These are phyloP conservation scores for Mangifera indica DNA, from an alignment of 345 rosid genomes.

Conservation along the genomic window DNA sequence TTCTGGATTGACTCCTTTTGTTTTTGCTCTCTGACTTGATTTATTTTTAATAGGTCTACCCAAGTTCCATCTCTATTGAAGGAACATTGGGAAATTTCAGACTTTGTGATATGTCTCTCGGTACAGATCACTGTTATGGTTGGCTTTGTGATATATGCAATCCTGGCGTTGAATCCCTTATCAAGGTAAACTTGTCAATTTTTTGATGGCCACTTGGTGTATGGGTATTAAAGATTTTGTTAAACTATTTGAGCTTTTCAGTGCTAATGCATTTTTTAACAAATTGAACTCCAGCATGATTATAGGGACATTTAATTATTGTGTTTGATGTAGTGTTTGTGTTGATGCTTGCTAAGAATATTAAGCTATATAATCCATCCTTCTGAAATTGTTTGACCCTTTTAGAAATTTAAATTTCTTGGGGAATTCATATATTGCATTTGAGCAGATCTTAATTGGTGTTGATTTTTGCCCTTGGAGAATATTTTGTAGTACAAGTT, in stretches of 20 bases:
- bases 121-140: conserved; percentile 68
- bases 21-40: conserved; percentile 25
- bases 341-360: too few relatives aligned
- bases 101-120: conserved; percentile 90
- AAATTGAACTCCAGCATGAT: background rate
- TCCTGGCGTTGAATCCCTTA: conserved; percentile 92
- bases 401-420: background rate
- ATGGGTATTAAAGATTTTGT: background rate
- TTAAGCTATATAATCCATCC: background rate
- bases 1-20: conserved; percentile 10
- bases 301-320: background rate
- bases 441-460: background rate
- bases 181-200: conserved; percentile 52
- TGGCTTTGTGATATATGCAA: conserved; percentile 99
- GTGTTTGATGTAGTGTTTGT: background rate
- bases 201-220: conserved; percentile 12
- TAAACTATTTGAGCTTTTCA: background rate
- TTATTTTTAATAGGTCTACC: conserved; percentile 64
- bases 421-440: background rate
- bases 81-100: conserved; percentile 94
- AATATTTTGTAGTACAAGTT: background rate
- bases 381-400: background rate
- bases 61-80: conserved; percentile 84
- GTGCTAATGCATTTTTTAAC: background rate
- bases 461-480: background rate